These are phyloP conservation scores for Silene vulgaris DNA, from an alignment of 179 eudicot species.

Conservation along the genomic window DNA sequence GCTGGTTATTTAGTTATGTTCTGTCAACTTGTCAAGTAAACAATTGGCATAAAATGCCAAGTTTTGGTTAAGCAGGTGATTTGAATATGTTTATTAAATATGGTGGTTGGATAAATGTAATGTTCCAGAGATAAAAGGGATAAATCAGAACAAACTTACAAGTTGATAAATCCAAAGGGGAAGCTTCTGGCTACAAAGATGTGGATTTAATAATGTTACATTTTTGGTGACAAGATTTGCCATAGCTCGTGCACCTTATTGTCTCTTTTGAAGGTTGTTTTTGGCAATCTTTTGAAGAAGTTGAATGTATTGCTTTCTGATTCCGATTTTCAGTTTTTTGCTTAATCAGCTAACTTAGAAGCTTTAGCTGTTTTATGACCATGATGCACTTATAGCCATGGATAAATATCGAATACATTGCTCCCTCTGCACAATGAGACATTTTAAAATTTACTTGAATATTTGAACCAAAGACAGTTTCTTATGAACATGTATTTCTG, in stretches of 20 bases:
- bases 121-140: not conserved
- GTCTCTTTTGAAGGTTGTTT: not conserved
- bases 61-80: constrained; percentile 9
- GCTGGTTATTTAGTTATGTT: not conserved
- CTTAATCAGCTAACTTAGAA: not conserved
- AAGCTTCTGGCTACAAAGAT: constrained; percentile 8
- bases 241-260: constrained; percentile 13
- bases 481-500: too few relatives aligned
- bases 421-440: not conserved
- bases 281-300: not conserved
- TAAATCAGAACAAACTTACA: constrained; percentile 10
- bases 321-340: not conserved
- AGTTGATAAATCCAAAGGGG: constrained; percentile 13
- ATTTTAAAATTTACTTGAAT: not conserved
- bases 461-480: too few relatives aligned
- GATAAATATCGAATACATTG: not conserved
- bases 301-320: not conserved
- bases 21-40: not conserved
- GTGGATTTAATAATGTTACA: not conserved
- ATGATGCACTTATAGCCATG: not conserved
- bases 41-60: not conserved
- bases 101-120: constrained; percentile 10
- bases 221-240: constrained; percentile 2
- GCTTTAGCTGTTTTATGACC: not conserved
- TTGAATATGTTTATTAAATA: constrained; percentile 1